These are phyloP conservation scores for Solanum chilense DNA, from an alignment of 257 asterid genomes.

Conservation along the genomic window DNA sequence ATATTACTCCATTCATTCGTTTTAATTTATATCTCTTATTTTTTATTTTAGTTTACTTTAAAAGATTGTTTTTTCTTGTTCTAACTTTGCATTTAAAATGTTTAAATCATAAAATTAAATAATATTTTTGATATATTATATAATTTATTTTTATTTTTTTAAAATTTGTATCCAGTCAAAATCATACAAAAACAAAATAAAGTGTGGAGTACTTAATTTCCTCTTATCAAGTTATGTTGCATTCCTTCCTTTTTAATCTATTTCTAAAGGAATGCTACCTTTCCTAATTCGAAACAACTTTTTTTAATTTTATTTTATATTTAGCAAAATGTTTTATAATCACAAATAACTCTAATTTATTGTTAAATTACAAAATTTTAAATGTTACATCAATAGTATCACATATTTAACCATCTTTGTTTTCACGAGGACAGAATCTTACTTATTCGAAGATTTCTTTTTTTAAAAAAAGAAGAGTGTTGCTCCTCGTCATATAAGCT, in stretches of 20 bases:
- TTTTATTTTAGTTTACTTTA: background rate
- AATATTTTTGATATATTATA: background rate
- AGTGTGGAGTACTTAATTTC: background rate
- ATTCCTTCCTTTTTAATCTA: background rate
- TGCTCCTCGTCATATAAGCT: too few species aligned
- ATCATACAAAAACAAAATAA: background rate
- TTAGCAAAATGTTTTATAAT: too few species aligned
- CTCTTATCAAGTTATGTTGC: background rate
- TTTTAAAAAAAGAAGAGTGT: too few species aligned
- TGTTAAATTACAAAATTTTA: too few species aligned
- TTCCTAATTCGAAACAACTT: too few species aligned
- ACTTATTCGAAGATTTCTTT: too few species aligned
- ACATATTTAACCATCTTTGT: too few species aligned
- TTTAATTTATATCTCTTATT: background rate
- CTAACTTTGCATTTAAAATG: rapidly evolving
- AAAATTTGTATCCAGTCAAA: background rate
- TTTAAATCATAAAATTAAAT: background rate
- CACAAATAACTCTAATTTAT: too few species aligned
- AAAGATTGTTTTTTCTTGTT: background rate
- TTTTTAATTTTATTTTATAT: too few species aligned
- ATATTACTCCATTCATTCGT: background rate
- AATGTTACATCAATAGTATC: too few species aligned
- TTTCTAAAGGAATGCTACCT: background rate
- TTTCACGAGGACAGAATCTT: background rate
- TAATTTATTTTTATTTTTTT: rapidly evolving